Evolutionary conservation across 129 eudicot genomes (phyloP).

Genomic region (Lonicera japonica): DNA sequence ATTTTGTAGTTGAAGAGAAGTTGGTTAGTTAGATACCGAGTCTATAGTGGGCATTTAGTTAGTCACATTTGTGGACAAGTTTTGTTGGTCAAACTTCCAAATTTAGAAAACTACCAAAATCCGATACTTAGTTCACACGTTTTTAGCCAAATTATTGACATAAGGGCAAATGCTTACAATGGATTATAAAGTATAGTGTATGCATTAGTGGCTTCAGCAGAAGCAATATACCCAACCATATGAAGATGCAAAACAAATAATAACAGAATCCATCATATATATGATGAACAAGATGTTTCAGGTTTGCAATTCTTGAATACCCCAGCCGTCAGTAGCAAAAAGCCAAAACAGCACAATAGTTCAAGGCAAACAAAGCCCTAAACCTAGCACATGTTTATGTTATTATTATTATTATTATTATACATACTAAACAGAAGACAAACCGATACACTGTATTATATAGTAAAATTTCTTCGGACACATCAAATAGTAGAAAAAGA

Average conservation of each 20-base stretch:
- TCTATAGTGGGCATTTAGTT: neutral
- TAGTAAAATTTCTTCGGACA: slow-evolving; percentile 1
- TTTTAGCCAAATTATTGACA: neutral
- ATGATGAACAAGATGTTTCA: neutral
- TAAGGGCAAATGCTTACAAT: too few relatives aligned
- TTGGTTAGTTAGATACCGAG: neutral
- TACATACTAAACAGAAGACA: slow-evolving; percentile 14
- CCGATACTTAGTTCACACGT: neutral
- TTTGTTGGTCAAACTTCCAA: slow-evolving; percentile 2
- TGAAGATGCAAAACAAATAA: too few relatives aligned
- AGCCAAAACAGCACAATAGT: neutral
- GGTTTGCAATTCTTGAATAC: neutral
- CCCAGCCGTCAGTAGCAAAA: neutral
- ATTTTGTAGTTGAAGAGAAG: neutral
- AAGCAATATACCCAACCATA: too few relatives aligned
- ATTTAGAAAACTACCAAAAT: neutral
- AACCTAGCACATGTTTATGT: neutral
- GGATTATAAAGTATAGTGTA: too few relatives aligned
- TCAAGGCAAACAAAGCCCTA: neutral
- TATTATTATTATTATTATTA: neutral
- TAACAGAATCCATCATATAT: neutral
- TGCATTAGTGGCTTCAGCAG: too few relatives aligned
- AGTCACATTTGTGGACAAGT: slow-evolving; percentile 5
- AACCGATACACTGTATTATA: neutral
- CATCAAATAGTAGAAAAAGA: slow-evolving; percentile 2